Evolutionary conservation across 2,329 filamentous ascomycete genomes (phyloP).

Genomic region (Apiospora koreana): DNA sequence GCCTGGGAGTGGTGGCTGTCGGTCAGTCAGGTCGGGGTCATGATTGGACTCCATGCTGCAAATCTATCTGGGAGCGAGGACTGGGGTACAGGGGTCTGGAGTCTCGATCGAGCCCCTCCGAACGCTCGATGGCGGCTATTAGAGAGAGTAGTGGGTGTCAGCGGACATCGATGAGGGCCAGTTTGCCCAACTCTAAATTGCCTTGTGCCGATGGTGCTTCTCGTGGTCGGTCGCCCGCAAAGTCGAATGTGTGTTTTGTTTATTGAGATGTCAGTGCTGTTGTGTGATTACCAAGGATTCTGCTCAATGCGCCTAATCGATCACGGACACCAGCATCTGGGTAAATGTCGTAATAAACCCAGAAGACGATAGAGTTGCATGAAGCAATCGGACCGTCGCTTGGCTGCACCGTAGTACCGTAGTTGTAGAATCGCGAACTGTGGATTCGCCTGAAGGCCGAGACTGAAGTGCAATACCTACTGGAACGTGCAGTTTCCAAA

Average conservation of each 20-base stretch:
- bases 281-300: background rate
- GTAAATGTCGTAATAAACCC: background rate
- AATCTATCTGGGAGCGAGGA: background rate
- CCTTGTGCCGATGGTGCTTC: background rate
- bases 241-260: background rate
- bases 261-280: background rate
- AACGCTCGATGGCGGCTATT: conserved; percentile 3
- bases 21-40: conserved; percentile 1
- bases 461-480: background rate
- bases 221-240: background rate
- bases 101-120: background rate
- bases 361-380: conserved; percentile 3
- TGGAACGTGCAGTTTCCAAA: background rate
- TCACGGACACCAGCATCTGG: background rate
- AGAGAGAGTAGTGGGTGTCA: conserved; percentile 1
- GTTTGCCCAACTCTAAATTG: conserved; percentile 8
- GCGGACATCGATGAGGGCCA: background rate
- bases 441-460: background rate
- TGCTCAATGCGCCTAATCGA: background rate
- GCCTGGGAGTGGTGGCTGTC: background rate
- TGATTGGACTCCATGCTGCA: background rate
- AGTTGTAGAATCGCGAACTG: background rate
- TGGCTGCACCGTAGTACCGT: background rate
- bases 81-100: conserved; percentile 2
- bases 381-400: conserved; percentile 1